A percentile compares a stretch with the other conserved stretches of the same genome.
Conservation (phyloP, 2,329 filamentous ascomycete species). For the Apiospora hydei region DNA sequence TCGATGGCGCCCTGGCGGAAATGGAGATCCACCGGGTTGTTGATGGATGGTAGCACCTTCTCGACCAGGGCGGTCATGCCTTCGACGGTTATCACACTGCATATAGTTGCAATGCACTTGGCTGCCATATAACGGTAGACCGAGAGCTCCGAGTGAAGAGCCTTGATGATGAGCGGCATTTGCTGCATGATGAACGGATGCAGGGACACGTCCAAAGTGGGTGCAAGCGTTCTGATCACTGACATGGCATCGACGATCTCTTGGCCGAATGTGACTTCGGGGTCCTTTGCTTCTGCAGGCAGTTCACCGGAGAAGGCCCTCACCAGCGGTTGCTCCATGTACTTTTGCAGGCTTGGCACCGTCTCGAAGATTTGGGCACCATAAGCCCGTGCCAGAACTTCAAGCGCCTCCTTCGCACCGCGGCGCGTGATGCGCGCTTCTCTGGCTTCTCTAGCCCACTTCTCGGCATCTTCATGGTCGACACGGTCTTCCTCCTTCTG, state of each 20-base stretch:
- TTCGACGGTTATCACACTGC: conserved; percentile 93
- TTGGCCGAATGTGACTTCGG: conserved; percentile 81
- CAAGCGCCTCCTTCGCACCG: conserved; percentile 91
- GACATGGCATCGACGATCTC: conserved; percentile 95
- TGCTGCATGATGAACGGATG: conserved; percentile 83
- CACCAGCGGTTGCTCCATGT: conserved; percentile 83
- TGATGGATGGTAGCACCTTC: conserved; percentile 89
- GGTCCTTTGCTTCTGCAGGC: conserved; percentile 75
- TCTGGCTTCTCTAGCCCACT: conserved; percentile 88
- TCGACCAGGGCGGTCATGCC: conserved; percentile 97
- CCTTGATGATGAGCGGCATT: conserved; percentile 85
- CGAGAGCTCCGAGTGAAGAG: conserved; percentile 85
- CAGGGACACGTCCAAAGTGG: conserved; percentile 80
- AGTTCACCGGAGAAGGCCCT: conserved; percentile 77
- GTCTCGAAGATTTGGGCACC: conserved; percentile 79
- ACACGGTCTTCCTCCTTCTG: conserved; percentile 96
- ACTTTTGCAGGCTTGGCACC: conserved; percentile 79
- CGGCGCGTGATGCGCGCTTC: conserved; percentile 89
- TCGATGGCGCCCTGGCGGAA: conserved; percentile 94
- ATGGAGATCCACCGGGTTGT: conserved; percentile 85
- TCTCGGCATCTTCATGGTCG: conserved; percentile 85
- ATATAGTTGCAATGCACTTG: conserved; percentile 96
- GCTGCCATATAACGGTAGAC: conserved; percentile 96
- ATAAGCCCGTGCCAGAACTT: conserved; percentile 83
- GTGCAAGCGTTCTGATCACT: conserved; percentile 88